These are phyloP conservation scores for Apium graveolens DNA, from an alignment of 129 eudicot species.

Conservation along the genomic window DNA sequence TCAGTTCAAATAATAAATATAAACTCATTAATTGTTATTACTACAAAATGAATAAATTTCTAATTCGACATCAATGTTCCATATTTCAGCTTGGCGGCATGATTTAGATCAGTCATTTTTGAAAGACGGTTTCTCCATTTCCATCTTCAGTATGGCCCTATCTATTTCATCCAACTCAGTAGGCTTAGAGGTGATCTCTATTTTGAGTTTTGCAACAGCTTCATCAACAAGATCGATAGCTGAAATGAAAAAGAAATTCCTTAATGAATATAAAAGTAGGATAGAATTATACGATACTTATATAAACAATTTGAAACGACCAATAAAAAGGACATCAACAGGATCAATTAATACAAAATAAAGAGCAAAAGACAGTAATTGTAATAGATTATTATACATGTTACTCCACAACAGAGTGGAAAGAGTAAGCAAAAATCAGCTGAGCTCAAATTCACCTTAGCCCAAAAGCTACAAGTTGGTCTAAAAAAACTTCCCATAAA, in stretches of 20 bases:
- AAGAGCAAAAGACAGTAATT: neutral
- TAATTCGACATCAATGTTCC: constrained; percentile 68
- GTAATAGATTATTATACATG: neutral
- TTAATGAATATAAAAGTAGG: neutral
- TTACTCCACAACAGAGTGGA: neutral
- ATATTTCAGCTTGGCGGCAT: constrained; percentile 91
- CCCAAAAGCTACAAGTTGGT: constrained; percentile 45
- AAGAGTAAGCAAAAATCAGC: neutral
- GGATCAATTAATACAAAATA: neutral
- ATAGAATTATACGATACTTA: neutral
- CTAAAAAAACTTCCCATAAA: constrained; percentile 18
- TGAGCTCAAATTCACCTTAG: constrained; percentile 22
- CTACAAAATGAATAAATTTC: too few species aligned
- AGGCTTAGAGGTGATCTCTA: too few species aligned
- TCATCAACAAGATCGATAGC: constrained; percentile 96
- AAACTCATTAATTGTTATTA: too few species aligned
- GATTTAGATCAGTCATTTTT: constrained; percentile 83
- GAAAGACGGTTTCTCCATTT: too few species aligned
- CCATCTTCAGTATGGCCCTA: too few species aligned
- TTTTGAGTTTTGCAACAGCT: too few species aligned
- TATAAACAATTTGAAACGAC: too few species aligned
- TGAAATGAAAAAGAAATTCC: constrained; percentile 16
- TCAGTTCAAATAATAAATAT: too few species aligned
- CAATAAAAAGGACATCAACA: neutral
- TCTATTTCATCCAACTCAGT: too few species aligned